Conservation (phyloP, 2,329 filamentous ascomycete genomes). For the Clarireedia homoeocarpa region DNA sequence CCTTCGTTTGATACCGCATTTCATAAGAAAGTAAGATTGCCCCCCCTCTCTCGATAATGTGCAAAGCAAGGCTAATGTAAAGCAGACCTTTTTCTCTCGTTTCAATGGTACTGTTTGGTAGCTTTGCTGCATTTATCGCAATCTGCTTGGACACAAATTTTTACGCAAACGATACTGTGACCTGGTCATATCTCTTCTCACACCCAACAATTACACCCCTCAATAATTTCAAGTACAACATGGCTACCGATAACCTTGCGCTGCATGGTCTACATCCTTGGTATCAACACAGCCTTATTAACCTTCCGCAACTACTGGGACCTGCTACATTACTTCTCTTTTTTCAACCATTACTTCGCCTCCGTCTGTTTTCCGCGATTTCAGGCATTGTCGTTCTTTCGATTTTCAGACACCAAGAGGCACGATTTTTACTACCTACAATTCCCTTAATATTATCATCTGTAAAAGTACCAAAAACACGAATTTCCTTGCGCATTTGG, state of each 20-base stretch:
- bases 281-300: constrained; percentile 68
- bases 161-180: constrained; percentile 58
- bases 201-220: constrained; percentile 67
- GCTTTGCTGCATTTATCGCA: constrained; percentile 63
- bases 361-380: constrained; percentile 64
- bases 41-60: neutral
- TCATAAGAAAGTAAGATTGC: constrained; percentile 62
- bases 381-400: constrained; percentile 65
- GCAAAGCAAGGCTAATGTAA: constrained; percentile 8
- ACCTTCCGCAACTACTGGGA: constrained; percentile 64
- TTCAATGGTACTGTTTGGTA: constrained; percentile 55
- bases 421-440: constrained; percentile 67
- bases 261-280: constrained; percentile 70
- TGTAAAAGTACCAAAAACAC: constrained; percentile 54
- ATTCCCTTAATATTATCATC: constrained; percentile 72
- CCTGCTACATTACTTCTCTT: constrained; percentile 58
- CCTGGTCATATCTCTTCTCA: constrained; percentile 54
- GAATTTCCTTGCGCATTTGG: constrained; percentile 45
- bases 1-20: constrained; percentile 76
- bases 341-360: constrained; percentile 46
- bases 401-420: constrained; percentile 71
- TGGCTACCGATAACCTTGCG: constrained; percentile 60
- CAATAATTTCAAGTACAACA: constrained; percentile 73
- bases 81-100: constrained; percentile 51
- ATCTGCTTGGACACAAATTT: constrained; percentile 80